Evolutionary conservation across 2,329 filamentous ascomycete genomes (phyloP).

Genomic region (Hypoxylon sp.): DNA sequence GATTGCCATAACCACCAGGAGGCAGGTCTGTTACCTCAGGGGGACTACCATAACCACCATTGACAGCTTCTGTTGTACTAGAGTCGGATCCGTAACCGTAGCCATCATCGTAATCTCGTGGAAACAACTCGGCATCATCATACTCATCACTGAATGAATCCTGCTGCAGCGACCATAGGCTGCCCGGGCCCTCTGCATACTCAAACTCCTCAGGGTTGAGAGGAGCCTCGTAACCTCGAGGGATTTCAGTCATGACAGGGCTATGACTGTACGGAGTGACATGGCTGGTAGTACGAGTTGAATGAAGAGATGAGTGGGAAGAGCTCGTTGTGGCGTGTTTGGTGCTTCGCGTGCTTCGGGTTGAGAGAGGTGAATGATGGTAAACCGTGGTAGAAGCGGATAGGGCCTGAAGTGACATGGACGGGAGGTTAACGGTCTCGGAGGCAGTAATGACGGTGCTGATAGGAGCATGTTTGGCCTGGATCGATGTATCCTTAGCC

Average conservation of each 20-base stretch:
- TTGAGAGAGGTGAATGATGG: neutral
- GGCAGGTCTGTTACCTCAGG: slow-evolving; percentile 26
- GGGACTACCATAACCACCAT: slow-evolving; percentile 39
- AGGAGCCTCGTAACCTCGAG: slow-evolving; percentile 1
- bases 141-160: neutral
- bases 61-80: slow-evolving; percentile 15
- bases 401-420: neutral
- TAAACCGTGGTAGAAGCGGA: slow-evolving; percentile 20
- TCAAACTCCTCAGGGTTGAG: neutral
- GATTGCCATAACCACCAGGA: slow-evolving; percentile 39
- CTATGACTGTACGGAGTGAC: slow-evolving; percentile 3
- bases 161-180: neutral
- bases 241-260: slow-evolving; percentile 28
- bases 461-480: neutral
- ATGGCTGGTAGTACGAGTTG: slow-evolving; percentile 10
- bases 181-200: neutral
- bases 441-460: neutral
- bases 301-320: neutral
- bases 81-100: slow-evolving; percentile 34
- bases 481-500: neutral
- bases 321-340: neutral
- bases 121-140: slow-evolving; percentile 9
- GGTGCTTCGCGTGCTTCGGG: slow-evolving; percentile 16
- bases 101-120: slow-evolving; percentile 37
- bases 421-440: neutral